phyloP scores from a whole-genome alignment of 306 rosid genomes.

The Acacia confusa region DNA sequence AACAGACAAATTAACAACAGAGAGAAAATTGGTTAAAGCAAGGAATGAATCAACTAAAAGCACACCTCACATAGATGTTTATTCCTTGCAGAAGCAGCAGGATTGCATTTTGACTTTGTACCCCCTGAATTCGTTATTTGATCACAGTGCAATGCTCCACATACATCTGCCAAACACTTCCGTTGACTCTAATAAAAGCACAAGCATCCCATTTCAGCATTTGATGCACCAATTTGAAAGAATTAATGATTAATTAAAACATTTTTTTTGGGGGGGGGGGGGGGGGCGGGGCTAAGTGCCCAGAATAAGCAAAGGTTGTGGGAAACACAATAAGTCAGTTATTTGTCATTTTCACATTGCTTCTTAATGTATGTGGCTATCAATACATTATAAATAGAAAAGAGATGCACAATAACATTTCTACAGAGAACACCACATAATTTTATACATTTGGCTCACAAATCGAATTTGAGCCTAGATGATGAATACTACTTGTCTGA shows the following conservation, averaged over 20 bases:
- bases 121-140: constrained; percentile 44
- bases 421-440: background rate
- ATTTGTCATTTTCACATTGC: background rate
- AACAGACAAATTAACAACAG: constrained; percentile 27
- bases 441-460: background rate
- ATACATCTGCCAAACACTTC: constrained; percentile 71
- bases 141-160: constrained; percentile 84
- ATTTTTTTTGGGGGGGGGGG: background rate
- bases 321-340: background rate
- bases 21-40: background rate
- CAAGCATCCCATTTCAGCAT: constrained; percentile 38
- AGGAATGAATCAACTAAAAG: constrained; percentile 22
- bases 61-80: constrained; percentile 82
- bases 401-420: background rate
- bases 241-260: background rate
- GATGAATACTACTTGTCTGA: background rate
- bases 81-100: constrained; percentile 73
- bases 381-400: background rate
- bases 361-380: background rate
- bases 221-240: background rate
- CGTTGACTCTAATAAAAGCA: constrained; percentile 56
- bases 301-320: background rate
- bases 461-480: background rate
- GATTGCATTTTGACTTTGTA: constrained; percentile 70
- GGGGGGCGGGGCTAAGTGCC: background rate